Conservation (phyloP, 140 eudicot genomes). For the Erigeron philadelphicus region DNA sequence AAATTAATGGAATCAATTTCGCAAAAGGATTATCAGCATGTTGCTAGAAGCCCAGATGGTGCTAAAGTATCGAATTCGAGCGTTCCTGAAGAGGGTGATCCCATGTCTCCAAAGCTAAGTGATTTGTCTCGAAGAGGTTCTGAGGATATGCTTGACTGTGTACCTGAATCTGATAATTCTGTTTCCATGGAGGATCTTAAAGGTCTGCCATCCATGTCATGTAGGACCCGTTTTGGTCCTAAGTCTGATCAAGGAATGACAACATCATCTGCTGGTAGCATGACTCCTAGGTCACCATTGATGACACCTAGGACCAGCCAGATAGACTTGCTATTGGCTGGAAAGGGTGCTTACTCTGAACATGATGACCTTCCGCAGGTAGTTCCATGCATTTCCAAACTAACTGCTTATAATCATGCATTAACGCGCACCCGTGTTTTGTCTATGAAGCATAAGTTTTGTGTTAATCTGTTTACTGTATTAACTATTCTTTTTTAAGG, state of each 20-base stretch:
- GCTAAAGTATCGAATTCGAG: conserved; percentile 68
- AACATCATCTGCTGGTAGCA: conserved; percentile 90
- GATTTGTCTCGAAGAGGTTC: conserved; percentile 97
- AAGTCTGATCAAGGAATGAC: conserved; percentile 96
- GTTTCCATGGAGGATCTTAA: conserved; percentile 73
- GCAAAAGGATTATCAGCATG: conserved; percentile 60
- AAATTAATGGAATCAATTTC: conserved; percentile 70
- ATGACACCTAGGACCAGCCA: conserved; percentile 67
- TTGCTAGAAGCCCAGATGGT: conserved; percentile 77
- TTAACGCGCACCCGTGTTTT: neutral
- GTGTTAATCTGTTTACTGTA: conserved; percentile 5
- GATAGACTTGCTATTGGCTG: conserved; percentile 71
- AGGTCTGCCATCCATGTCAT: conserved; percentile 76
- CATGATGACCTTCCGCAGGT: conserved; percentile 91
- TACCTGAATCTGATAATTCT: conserved; percentile 67
- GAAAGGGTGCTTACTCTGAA: conserved; percentile 84
- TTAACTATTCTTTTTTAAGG: neutral
- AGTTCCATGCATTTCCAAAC: conserved; percentile 15
- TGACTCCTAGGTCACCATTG: conserved; percentile 92
- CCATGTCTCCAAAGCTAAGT: conserved; percentile 68
- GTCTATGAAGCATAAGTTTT: neutral
- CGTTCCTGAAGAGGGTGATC: conserved; percentile 74
- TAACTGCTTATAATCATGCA: conserved; percentile 8
- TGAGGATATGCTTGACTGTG: conserved; percentile 92
- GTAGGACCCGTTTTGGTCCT: conserved; percentile 97